Percentiles rank a stretch among this genome's conserved stretches.
These are phyloP conservation scores for Mallotus japonicus DNA, from an alignment of 441 rosid species.

Conservation along the genomic window DNA sequence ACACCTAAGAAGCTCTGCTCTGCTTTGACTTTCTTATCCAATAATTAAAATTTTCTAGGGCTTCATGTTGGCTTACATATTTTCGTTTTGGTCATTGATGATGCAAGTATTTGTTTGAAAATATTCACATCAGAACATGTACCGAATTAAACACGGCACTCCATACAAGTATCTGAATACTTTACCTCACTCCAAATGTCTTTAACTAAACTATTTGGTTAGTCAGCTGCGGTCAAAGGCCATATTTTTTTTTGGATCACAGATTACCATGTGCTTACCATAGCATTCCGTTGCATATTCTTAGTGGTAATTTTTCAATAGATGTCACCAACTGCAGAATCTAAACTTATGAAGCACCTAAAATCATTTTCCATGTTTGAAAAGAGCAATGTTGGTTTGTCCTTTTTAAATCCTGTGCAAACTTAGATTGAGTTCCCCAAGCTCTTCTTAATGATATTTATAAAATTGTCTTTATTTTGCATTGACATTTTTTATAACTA, in stretches of 20 bases:
- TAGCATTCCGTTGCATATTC: not conserved
- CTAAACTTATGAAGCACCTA: not conserved
- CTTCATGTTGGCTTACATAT: not conserved
- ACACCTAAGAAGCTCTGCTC: not conserved
- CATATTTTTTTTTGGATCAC: not conserved
- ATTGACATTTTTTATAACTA: not conserved
- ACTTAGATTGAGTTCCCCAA: not conserved
- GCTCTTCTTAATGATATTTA: not conserved
- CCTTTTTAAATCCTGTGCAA: not conserved
- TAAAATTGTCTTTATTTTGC: not conserved
- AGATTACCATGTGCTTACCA: not conserved
- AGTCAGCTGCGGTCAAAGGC: not conserved
- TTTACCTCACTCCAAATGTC: not conserved
- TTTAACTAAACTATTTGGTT: not conserved
- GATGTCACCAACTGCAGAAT: not conserved
- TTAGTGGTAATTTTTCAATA: not conserved
- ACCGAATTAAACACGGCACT: not conserved
- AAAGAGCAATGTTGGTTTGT: not conserved
- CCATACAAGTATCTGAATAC: not conserved
- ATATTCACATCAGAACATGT: not conserved
- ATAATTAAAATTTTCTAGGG: conserved; percentile 1
- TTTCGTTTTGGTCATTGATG: not conserved
- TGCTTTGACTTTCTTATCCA: not conserved
- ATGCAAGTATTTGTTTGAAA: not conserved
- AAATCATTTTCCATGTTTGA: not conserved